phyloP scores from a whole-genome alignment of 2,329 filamentous ascomycete species.

The Thermothelomyces thermophilus region DNA sequence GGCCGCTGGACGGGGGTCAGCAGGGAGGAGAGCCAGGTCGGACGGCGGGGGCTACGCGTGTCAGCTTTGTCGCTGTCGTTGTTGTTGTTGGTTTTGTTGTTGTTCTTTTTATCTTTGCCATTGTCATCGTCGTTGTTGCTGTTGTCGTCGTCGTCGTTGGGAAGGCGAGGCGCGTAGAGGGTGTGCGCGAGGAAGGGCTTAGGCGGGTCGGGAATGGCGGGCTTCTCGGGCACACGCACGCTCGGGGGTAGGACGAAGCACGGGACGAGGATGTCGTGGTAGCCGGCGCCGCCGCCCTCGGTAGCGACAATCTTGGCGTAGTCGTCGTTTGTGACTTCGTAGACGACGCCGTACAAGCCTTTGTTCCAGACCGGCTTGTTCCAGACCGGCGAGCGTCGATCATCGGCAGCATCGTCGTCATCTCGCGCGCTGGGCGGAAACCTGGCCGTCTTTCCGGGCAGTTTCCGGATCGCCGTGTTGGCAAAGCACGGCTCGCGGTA shows the following conservation, averaged over 20 bases:
- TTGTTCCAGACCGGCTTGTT: constrained; percentile 63
- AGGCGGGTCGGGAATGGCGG: constrained; percentile 51
- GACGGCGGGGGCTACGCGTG: too few relatives aligned
- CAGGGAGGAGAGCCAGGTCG: constrained; percentile 38
- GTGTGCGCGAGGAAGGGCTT: constrained; percentile 76
- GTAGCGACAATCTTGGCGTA: constrained; percentile 83
- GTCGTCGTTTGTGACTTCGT: constrained; percentile 80
- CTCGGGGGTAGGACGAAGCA: constrained; percentile 63
- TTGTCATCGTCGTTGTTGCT: constrained; percentile 21
- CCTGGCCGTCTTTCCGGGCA: constrained; percentile 31
- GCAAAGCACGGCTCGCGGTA: constrained; percentile 91
- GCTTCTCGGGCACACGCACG: constrained; percentile 56
- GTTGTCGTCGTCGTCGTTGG: constrained; percentile 26
- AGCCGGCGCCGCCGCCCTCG: constrained; percentile 80
- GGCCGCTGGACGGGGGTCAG: constrained; percentile 47
- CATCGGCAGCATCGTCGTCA: constrained; percentile 2
- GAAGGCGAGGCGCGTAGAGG: constrained; percentile 60
- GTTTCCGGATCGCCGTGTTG: constrained; percentile 61
- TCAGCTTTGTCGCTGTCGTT: too few relatives aligned
- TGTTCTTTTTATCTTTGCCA: constrained; percentile 17
- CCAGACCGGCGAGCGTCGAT: background rate
- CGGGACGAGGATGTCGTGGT: constrained; percentile 73
- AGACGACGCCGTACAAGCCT: constrained; percentile 85
- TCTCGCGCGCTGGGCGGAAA: constrained; percentile 5
- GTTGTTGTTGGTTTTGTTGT: too few relatives aligned